These are phyloP conservation scores for Chalciporus piperatus DNA, from an alignment of 768 basidiomycete species.

Conservation along the genomic window DNA sequence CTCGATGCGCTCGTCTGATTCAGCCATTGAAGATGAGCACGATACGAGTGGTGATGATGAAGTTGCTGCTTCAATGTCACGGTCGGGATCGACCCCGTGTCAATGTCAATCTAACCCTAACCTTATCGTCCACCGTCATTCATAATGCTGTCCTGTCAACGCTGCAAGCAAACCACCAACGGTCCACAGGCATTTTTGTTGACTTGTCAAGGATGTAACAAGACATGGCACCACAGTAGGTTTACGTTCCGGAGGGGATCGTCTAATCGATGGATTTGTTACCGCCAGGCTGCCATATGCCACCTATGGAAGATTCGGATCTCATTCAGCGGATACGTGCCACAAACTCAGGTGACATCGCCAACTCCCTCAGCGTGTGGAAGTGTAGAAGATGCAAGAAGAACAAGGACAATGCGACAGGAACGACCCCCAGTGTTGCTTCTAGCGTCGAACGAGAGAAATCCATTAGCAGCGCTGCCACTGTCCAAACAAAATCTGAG, in stretches of 20 bases:
- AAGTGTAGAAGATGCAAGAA: slow-evolving; percentile 33
- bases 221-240: slow-evolving; percentile 35
- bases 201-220: slow-evolving; percentile 32
- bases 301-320: slow-evolving; percentile 25
- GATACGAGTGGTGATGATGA: neutral
- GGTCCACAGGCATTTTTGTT: slow-evolving; percentile 32
- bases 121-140: slow-evolving; percentile 6
- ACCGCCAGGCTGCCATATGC: slow-evolving; percentile 32
- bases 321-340: slow-evolving; percentile 26
- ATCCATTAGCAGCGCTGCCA: no score
- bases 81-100: no score
- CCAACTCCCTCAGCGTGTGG: slow-evolving; percentile 25
- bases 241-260: neutral
- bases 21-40: slow-evolving; percentile 44
- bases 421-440: neutral
- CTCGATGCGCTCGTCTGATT: slow-evolving; percentile 56
- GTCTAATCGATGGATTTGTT: neutral
- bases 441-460: neutral
- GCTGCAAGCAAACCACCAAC: slow-evolving; percentile 26
- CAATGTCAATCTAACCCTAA: slow-evolving; percentile 23
- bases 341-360: slow-evolving; percentile 21
- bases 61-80: no score
- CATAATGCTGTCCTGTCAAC: slow-evolving; percentile 15
- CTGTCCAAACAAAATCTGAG: neutral
- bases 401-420: neutral